These are phyloP conservation scores for Cokeromyces recurvatus DNA, from an alignment of 371 early-diverging fungal genomes.

Conservation along the genomic window DNA sequence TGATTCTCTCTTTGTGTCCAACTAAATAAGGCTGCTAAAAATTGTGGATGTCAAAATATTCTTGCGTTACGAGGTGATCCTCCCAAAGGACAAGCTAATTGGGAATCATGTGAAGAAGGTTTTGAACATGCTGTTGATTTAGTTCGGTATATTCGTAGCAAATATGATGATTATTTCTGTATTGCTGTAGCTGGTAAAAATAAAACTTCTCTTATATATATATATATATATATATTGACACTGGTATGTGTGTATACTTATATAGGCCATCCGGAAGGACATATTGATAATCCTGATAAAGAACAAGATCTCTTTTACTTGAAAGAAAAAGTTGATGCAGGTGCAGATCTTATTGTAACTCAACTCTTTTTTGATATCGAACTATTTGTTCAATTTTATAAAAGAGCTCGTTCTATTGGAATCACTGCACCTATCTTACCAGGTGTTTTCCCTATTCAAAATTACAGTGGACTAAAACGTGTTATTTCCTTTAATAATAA, in stretches of 20 bases:
- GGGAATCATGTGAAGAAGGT: conserved; percentile 78
- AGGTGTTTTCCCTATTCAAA: conserved; percentile 95
- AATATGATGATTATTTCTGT: conserved; percentile 93
- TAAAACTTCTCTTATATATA: background rate
- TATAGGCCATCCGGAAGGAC: conserved; percentile 85
- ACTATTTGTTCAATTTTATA: conserved; percentile 73
- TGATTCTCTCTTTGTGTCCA: no score
- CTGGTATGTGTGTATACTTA: no score
- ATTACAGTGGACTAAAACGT: conserved; percentile 80
- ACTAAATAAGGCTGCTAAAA: conserved; percentile 75
- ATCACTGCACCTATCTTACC: conserved; percentile 91
- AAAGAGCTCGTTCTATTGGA: conserved; percentile 70
- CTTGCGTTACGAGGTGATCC: conserved; percentile 95
- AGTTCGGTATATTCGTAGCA: conserved; percentile 82
- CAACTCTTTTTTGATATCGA: conserved; percentile 94
- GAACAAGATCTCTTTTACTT: conserved; percentile 76
- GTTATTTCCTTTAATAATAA: conserved; percentile 87
- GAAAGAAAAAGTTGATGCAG: conserved; percentile 87
- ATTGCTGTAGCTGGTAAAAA: conserved; percentile 84
- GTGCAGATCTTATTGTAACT: conserved; percentile 90
- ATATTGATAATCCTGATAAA: conserved; percentile 67
- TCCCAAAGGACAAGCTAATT: conserved; percentile 78
- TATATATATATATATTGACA: background rate
- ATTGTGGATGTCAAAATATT: conserved; percentile 92
- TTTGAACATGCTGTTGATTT: conserved; percentile 84